Evolutionary conservation across 23 red algal species (phyloP), one percentile per base, ranked within the genome.

Genomic region (Agarophyton chilense): DNA sequence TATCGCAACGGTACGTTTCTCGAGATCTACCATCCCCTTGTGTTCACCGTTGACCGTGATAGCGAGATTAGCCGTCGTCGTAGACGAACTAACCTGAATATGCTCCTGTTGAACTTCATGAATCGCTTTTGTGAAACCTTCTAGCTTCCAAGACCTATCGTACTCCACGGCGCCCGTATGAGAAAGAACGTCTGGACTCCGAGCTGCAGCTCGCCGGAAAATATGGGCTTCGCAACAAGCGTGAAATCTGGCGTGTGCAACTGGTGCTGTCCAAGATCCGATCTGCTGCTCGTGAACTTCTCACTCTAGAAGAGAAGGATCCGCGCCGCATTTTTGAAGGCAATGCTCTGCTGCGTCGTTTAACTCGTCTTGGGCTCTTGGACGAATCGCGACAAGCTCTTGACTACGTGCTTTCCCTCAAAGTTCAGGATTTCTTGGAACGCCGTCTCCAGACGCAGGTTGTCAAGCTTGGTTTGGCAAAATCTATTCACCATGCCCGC

Each of bases 161-260:
- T 72, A 96, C 91, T 52, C 97, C 97, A 42, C 92, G 97, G 31
- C 94, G 97, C 61, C 97, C 97, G 71, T 99, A 96, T 88, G 97
- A 99, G 90, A 96, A 95, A 61, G 93, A 99, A 68, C 93, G 97
- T 52, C 82, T 99, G 41, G 97, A 99, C 73, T 62, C 89, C 33
- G 97, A 99, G 90, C 82, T 99, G 24, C 86, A 96, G 62, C 71
- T 94, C 22, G 93, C 91, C 26, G 97, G 97, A 81, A 90, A 96
- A 78, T 99, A 99, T 89, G 97, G 97, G 65, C 94, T 99, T 44
- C 86, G 92, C 7, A 99, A 99, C 89, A 99, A 99, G 79, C 90
- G 97, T 71, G 97, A 99, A 73, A 92, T 99, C 81, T 99, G 97
- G 97, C 92, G 97, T 8, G 97, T 99, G 44, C 91, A 96, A 71